These are phyloP conservation scores for Heimioporus retisporus DNA, from an alignment of 1,284 basidiomycete genomes.

Conservation along the genomic window DNA sequence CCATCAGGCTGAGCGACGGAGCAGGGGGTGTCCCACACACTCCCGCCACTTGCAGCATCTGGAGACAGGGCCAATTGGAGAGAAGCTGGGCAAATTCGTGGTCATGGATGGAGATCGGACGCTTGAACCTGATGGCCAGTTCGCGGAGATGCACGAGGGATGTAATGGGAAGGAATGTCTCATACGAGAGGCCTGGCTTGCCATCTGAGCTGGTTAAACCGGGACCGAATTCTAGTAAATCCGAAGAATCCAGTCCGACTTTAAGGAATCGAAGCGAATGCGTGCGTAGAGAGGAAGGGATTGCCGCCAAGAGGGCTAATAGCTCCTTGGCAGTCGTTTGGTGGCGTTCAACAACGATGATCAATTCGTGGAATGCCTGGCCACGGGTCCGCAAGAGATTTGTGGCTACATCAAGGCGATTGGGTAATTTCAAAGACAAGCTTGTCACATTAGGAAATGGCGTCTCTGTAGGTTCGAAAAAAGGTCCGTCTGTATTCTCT, in stretches of 20 bases:
- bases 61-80: constrained; percentile 5
- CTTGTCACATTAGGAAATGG: constrained; percentile 6
- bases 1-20: too few relatives aligned
- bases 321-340: not conserved
- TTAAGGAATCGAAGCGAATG: constrained; percentile 8
- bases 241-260: not conserved
- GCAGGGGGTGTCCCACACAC: too few relatives aligned
- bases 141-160: constrained; percentile 11
- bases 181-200: too few relatives aligned
- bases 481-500: not conserved
- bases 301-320: not conserved
- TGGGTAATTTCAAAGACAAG: not conserved
- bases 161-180: too few relatives aligned
- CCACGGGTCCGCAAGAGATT: constrained; percentile 10
- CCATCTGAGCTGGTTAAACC: too few relatives aligned
- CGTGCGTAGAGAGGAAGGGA: constrained; percentile 11
- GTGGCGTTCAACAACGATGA: not conserved
- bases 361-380: constrained; percentile 13
- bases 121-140: not conserved
- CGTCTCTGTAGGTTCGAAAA: constrained; percentile 9
- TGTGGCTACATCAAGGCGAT: not conserved
- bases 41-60: not conserved
- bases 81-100: constrained; percentile 4
- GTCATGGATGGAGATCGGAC: not conserved
- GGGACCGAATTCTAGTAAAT: too few relatives aligned